A percentile compares a stretch with the other conserved stretches of the same genome.
Conservation (phyloP, 176 grass and related monocot species). For the Oryza longistaminata region DNA sequence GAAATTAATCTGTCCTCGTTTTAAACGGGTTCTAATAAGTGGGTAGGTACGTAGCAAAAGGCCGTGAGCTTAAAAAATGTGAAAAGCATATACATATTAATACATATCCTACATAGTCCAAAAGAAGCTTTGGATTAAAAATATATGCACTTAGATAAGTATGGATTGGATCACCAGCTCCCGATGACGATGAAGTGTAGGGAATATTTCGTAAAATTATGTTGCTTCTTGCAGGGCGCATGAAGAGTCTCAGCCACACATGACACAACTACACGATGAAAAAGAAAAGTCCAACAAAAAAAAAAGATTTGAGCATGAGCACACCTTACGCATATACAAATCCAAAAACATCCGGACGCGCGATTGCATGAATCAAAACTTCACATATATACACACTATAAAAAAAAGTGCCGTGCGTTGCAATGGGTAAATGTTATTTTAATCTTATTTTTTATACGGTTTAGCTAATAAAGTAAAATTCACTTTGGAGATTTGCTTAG, state of each 20-base stretch:
- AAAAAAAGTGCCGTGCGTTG: too few species aligned
- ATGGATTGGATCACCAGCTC: conserved; percentile 41
- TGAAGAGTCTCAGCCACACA: background rate
- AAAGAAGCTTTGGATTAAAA: background rate
- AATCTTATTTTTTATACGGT: too few species aligned
- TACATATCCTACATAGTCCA: background rate
- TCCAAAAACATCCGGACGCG: too few species aligned
- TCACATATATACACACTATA: too few species aligned
- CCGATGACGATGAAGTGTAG: background rate
- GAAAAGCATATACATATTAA: background rate
- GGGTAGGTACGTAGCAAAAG: background rate
- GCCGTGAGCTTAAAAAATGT: background rate
- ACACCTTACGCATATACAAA: too few species aligned
- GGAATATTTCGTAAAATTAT: conserved; percentile 1
- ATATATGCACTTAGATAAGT: background rate
- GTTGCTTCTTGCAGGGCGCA: background rate
- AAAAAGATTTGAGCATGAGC: too few species aligned
- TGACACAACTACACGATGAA: too few species aligned
- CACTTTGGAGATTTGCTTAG: too few species aligned
- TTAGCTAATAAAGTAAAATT: too few species aligned
- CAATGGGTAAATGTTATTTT: too few species aligned
- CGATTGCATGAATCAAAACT: too few species aligned
- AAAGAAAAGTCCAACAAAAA: too few species aligned
- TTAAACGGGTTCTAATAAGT: background rate
- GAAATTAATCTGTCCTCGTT: background rate